Evolutionary conservation across 768 basidiomycete species (phyloP), one percentile per base, ranked within the genome.

Genomic region (Pulveroboletus frians): DNA sequence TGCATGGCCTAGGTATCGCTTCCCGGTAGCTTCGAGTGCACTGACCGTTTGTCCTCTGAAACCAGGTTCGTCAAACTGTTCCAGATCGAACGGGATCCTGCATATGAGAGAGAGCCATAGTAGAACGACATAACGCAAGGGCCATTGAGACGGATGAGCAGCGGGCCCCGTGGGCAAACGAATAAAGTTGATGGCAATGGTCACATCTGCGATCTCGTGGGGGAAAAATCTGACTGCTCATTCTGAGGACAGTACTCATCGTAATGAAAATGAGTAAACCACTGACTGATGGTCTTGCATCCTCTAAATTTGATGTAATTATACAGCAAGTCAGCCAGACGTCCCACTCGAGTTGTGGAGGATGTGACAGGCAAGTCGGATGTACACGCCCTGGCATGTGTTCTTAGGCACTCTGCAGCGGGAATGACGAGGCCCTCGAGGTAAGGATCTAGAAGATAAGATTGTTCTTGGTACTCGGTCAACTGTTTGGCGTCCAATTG

Each of bases 41-140:
- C 59, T 55, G 0, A 83, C 80, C 1, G 87, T 88, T 39, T 74
- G 65, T 10, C 81, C 78, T 20, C 62, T 57, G n/a, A 71, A 63
- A 3, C 73, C 74, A 9, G 56, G 60, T 49, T 86, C 84, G 59
- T 92, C 91, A 46, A 96, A 91, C 58, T 91, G 88, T 27, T 81
- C 76, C 34, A 99, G 72, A 62, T 90, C 84, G 66, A 99, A 99
- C 0, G 96, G 96, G 15, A 97, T 84, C 72, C 89, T 91, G 71
- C 88, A 87, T 41, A 96, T 85, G 20, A 99, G 78, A 18, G 90
- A 88, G n/a, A 98, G 76, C 95, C 95, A 98, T 10, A 96, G 73
- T 9, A 99, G 74, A 21, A 90, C 72, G 27, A 88, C 76, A 61
- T 94, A 92, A 51, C 92, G 84, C 44, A 92, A 65, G 20, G 85